A percentile compares a stretch with the other conserved stretches of the same genome.
Conservation (phyloP, 495 filamentous ascomycete genomes). For the Lindgomyces ingoldianus region DNA sequence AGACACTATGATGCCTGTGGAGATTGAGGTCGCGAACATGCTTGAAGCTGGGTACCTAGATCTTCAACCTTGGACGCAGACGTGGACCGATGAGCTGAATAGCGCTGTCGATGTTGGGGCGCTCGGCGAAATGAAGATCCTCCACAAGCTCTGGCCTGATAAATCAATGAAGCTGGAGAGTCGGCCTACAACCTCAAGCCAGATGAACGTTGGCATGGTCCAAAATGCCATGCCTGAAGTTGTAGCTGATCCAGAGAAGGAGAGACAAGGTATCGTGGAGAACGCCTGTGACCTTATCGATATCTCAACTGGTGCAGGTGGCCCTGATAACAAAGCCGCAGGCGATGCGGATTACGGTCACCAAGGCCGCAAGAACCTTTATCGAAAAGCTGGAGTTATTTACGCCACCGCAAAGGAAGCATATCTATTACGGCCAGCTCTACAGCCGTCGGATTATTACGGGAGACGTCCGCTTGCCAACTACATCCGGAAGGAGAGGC, state of each 20-base stretch:
- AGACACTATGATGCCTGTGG: slow-evolving; percentile 88
- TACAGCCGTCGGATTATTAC: slow-evolving; percentile 78
- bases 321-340: slow-evolving; percentile 46
- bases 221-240: slow-evolving; percentile 34
- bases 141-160: slow-evolving; percentile 77
- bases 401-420: slow-evolving; percentile 75
- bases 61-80: slow-evolving; percentile 85
- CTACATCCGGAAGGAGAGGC: slow-evolving; percentile 74
- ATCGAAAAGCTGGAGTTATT: slow-evolving; percentile 73
- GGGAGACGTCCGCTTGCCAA: slow-evolving; percentile 74
- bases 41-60: slow-evolving; percentile 86
- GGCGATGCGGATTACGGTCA: slow-evolving; percentile 42
- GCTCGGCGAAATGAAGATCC: slow-evolving; percentile 85
- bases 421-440: slow-evolving; percentile 75
- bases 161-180: slow-evolving; percentile 49
- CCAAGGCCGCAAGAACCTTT: slow-evolving; percentile 47
- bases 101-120: slow-evolving; percentile 90
- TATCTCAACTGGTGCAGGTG: slow-evolving; percentile 43
- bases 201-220: slow-evolving; percentile 28
- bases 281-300: slow-evolving; percentile 46
- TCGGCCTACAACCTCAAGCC: slow-evolving; percentile 38
- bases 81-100: slow-evolving; percentile 89
- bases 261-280: slow-evolving; percentile 40
- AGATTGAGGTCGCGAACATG: slow-evolving; percentile 85
- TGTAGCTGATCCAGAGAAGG: slow-evolving; percentile 41